Conservation (phyloP, 768 basidiomycete species). For the Lentinula boryana region DNA sequence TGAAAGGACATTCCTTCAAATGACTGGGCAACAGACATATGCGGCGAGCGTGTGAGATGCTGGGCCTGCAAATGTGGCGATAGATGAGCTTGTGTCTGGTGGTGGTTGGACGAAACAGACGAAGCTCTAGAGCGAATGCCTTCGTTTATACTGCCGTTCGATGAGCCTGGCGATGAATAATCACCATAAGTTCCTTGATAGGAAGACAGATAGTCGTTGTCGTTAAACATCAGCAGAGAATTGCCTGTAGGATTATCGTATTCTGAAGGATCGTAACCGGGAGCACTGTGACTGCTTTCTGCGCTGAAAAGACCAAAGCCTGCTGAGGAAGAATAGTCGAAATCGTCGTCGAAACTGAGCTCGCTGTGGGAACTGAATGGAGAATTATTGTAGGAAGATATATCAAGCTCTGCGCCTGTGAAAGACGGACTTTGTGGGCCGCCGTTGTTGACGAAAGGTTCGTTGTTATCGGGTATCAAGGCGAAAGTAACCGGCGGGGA, state of each 20-base stretch:
- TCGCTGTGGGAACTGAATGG: conserved; percentile 68
- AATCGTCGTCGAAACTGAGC: conserved; percentile 42
- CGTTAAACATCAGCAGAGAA: conserved; percentile 54
- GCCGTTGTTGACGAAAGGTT: conserved; percentile 8
- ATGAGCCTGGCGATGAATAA: conserved; percentile 43
- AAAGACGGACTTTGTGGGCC: conserved; percentile 51
- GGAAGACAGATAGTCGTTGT: conserved; percentile 36
- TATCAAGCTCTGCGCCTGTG: conserved; percentile 28
- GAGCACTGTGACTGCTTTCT: conserved; percentile 22
- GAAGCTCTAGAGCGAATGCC: conserved; percentile 55
- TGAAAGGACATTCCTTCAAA: conserved; percentile 62
- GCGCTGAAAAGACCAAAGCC: conserved; percentile 41
- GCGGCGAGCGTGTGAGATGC: conserved; percentile 43
- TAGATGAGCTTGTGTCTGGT: conserved; percentile 18
- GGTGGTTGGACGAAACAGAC: conserved; percentile 57
- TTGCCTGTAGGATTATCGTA: conserved; percentile 55
- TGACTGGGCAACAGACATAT: conserved; percentile 49
- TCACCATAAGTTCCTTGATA: conserved; percentile 20
- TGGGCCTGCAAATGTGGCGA: conserved; percentile 1
- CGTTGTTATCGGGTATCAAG: conserved; percentile 2
- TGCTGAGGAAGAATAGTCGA: conserved; percentile 29
- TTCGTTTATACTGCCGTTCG: conserved; percentile 43
- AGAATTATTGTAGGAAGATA: conserved; percentile 56
- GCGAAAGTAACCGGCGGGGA: conserved; percentile 6
- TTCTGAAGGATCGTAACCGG: conserved; percentile 64